Conservation (phyloP, 495 filamentous ascomycete genomes). For the Elasticomyces elasticus region DNA sequence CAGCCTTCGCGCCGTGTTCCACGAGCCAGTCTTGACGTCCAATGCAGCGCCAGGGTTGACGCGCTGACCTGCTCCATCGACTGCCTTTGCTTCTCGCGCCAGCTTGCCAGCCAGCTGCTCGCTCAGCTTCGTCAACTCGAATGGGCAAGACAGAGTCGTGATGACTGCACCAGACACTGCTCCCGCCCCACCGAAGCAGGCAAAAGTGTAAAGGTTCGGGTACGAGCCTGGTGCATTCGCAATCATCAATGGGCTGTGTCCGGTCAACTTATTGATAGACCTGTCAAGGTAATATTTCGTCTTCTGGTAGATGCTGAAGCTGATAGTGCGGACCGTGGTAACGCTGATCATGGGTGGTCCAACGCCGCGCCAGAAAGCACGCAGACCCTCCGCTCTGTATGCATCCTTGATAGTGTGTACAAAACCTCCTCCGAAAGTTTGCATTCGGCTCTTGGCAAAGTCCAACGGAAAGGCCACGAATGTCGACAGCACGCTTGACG, state of each 20-base stretch:
- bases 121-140: conserved; percentile 87
- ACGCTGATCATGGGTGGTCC: conserved; percentile 71
- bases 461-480: conserved; percentile 69
- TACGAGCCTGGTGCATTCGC: conserved; percentile 60
- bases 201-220: conserved; percentile 57
- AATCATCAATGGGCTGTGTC: conserved; percentile 57
- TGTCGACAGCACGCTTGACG: conserved; percentile 64
- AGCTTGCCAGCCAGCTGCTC: conserved; percentile 84
- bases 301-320: conserved; percentile 85
- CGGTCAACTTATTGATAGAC: conserved; percentile 53
- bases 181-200: conserved; percentile 69
- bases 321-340: conserved; percentile 78
- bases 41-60: neutral
- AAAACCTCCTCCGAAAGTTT: conserved; percentile 41
- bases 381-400: conserved; percentile 58
- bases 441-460: conserved; percentile 79
- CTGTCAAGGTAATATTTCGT: conserved; percentile 66
- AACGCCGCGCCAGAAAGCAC: conserved; percentile 69
- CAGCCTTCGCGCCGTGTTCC: conserved; percentile 69
- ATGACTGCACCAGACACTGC: conserved; percentile 70
- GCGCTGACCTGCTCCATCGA: neutral
- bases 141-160: conserved; percentile 80
- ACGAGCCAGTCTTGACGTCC: conserved; percentile 56
- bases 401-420: conserved; percentile 39
- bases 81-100: conserved; percentile 37